Percentiles rank a stretch among this genome's conserved stretches.
phyloP scores from a whole-genome alignment of 1,139 yeast genomes.

The Debaryomycetaceae sp. region DNA sequence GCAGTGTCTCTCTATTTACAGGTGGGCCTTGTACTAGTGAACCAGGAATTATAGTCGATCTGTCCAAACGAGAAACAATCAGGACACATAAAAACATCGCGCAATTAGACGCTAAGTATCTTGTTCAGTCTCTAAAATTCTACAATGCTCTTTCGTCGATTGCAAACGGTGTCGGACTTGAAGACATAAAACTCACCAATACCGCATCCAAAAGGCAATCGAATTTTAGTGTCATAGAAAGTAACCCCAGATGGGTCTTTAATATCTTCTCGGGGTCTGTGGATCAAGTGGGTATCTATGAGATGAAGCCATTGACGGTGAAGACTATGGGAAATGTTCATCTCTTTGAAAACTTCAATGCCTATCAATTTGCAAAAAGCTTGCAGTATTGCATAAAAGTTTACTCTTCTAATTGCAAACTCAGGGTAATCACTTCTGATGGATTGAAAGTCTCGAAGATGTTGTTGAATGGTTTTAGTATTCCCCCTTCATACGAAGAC shows the following conservation, averaged over 20 bases:
- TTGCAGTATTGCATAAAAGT: conserved; percentile 4
- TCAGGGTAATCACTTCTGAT: conserved; percentile 31
- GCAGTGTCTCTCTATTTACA: conserved; percentile 25
- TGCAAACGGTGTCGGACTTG: conserved; percentile 28
- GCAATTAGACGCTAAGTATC: conserved; percentile 25
- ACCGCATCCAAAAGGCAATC: conserved; percentile 23
- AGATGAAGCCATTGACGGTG: conserved; percentile 31
- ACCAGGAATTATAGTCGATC: conserved; percentile 32
- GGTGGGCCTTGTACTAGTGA: conserved; percentile 35
- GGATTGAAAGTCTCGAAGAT: conserved; percentile 29
- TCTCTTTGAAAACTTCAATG: conserved; percentile 24
- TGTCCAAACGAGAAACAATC: conserved; percentile 11
- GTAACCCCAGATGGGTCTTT: conserved; percentile 27
- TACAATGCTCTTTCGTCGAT: conserved; percentile 28
- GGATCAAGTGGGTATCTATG: conserved; percentile 42
- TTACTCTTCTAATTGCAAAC: conserved; percentile 11
- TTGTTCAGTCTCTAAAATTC: conserved; percentile 23
- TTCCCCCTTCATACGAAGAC: conserved; percentile 29
- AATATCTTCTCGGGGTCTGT: conserved; percentile 34
- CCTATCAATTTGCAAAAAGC: conserved; percentile 16
- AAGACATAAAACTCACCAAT: conserved; percentile 12
- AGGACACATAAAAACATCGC: conserved; percentile 37
- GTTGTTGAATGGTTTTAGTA: conserved; percentile 26
- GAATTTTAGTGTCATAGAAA: conserved; percentile 16
- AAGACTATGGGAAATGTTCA: conserved; percentile 29